Evolutionary conservation across 345 rosid genomes (phyloP).

Genomic region (Excoecaria cochinchinensis): DNA sequence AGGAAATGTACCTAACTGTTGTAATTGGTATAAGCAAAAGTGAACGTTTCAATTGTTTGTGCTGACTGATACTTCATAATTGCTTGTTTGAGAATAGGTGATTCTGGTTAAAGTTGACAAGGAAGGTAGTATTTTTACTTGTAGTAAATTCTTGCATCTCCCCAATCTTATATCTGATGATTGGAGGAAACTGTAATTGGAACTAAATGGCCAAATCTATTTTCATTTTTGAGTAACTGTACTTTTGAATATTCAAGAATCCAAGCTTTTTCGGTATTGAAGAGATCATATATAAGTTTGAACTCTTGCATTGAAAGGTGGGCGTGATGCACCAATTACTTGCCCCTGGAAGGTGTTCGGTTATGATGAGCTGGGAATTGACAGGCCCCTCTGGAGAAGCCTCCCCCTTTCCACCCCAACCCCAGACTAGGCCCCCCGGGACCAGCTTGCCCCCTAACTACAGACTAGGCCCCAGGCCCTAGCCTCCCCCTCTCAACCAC

Average conservation of each 20-base stretch:
- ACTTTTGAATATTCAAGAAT: no score
- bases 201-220: no score
- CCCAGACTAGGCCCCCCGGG: no score
- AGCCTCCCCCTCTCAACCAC: no score
- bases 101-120: background rate
- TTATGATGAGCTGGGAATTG: no score
- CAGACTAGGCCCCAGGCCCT: no score
- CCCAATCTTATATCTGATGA: background rate
- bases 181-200: background rate
- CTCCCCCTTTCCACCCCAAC: no score
- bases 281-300: no score
- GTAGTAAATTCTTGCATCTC: background rate
- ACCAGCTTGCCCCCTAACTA: no score
- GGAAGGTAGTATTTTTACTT: background rate
- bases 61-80: conserved; percentile 13
- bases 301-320: background rate
- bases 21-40: conserved; percentile 50
- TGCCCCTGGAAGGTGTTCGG: background rate
- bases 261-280: no score
- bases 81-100: conserved; percentile 3
- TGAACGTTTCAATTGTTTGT: conserved; percentile 29
- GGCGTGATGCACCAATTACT: background rate
- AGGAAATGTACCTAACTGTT: conserved; percentile 48
- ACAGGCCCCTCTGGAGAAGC: no score
- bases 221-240: no score